Percentiles rank a stretch among this genome's conserved stretches.
Evolutionary conservation across 2,329 filamentous ascomycete genomes (phyloP).

Genomic region (Neurospora sp.): DNA sequence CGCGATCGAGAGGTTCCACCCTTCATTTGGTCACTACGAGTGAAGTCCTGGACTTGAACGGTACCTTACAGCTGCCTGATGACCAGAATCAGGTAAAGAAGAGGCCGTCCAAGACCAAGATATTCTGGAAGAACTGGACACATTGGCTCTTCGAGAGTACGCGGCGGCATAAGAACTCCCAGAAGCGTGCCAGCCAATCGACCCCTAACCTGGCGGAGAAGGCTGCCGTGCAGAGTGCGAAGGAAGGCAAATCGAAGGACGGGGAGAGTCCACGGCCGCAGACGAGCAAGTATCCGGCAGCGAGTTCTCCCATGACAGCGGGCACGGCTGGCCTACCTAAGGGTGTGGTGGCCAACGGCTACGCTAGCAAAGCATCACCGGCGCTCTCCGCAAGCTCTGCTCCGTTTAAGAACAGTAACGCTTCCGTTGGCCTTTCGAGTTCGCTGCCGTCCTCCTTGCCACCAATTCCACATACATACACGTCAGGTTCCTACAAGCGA

Average conservation of each 20-base stretch:
- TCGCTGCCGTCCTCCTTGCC: slow-evolving; percentile 9
- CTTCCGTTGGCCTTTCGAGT: slow-evolving; percentile 21
- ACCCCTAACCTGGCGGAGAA: slow-evolving; percentile 49
- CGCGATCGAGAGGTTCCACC: slow-evolving; percentile 71
- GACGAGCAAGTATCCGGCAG: slow-evolving; percentile 45
- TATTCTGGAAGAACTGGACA: slow-evolving; percentile 55
- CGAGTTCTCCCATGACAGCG: slow-evolving; percentile 25
- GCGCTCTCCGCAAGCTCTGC: slow-evolving; percentile 16
- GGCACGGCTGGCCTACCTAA: slow-evolving; percentile 37
- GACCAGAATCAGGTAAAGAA: slow-evolving; percentile 40
- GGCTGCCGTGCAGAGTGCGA: slow-evolving; percentile 28
- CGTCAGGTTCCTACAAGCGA: slow-evolving; percentile 48
- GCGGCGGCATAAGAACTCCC: slow-evolving; percentile 37
- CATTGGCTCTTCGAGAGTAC: slow-evolving; percentile 54
- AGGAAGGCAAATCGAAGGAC: slow-evolving; percentile 37
- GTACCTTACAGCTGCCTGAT: slow-evolving; percentile 14
- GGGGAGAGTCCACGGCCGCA: slow-evolving; percentile 45
- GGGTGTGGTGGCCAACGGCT: slow-evolving; percentile 43
- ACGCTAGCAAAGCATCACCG: slow-evolving; percentile 22
- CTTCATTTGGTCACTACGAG: slow-evolving; percentile 71
- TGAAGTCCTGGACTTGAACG: slow-evolving; percentile 34
- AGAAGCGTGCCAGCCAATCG: slow-evolving; percentile 44
- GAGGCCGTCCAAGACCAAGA: slow-evolving; percentile 48
- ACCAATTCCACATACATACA: slow-evolving; percentile 22
- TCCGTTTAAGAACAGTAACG: slow-evolving; percentile 11